Base-by-base conservation (phyloP, 2,329 filamentous ascomycete species). In the Colletotrichum camelliae region DNA sequence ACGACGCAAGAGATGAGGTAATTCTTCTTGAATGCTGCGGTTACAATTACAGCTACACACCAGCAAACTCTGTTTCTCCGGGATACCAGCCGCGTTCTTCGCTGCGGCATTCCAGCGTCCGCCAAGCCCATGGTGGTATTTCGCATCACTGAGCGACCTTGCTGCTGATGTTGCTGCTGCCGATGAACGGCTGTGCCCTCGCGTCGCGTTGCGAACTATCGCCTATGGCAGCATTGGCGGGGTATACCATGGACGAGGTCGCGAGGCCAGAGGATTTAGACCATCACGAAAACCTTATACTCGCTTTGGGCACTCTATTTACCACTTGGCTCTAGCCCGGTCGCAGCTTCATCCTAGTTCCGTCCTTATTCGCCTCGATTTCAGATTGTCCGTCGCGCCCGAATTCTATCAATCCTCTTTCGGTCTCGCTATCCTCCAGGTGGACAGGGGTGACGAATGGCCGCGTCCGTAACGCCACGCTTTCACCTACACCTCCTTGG, bases 251-350 rank as follows among this genome's bases (percentile, higher is more conserved):
- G n/a, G 7, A 27, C 57, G 35, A 58, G 27, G 57, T 57, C 57
- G 55, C 39, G 43, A 24, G 21, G 57, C 55, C 39, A 57, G 13
- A 24, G 15, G 33, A 72, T 62, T 15, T 67, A n/a, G 39, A 39
- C 43, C 66, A 21, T n/a, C 69, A 39, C 33, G 43, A 37, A 73
- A 75, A 75, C 70, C 52, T 65, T 75, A 52, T 58, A 43, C 39
- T 64, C 35, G 73, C 64, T 73, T 60, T 73, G 64, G 73, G 62
- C 69, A 75, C 57, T 35, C 58, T 60, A 2, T 10, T 48, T n/a
- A 18, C 24, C 18, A 21, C 33, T 60, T 39, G 57, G 24, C 29
- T 52, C 64, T 61, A 67, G 31, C 29, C 29, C 35, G 52, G 57
- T 57, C 24, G 33, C 52, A 43, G 31, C 69, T 43, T 48, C 55